phyloP scores from a whole-genome alignment of 1,284 basidiomycete genomes.

The Anthracocystis panici-leucophaei region DNA sequence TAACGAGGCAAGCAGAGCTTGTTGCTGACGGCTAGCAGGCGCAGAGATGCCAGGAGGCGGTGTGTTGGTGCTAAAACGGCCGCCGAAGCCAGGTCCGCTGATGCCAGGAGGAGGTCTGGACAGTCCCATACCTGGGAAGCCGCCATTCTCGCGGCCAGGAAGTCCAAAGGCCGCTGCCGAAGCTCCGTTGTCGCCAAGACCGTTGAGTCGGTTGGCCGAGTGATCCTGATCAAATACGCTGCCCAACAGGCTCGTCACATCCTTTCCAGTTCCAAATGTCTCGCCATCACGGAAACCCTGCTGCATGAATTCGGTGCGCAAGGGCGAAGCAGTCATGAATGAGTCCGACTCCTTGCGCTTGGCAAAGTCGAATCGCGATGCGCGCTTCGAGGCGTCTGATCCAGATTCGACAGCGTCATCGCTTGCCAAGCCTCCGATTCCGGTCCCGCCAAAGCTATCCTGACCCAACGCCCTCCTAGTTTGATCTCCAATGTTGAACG shows the following conservation, averaged over 20 bases:
- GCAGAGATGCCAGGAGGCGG: conserved; percentile 46
- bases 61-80: conserved; percentile 47
- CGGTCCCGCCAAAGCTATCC: conserved; percentile 26
- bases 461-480: conserved; percentile 54
- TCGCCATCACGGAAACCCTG: conserved; percentile 28
- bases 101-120: conserved; percentile 44
- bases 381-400: conserved; percentile 43
- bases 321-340: conserved; percentile 41
- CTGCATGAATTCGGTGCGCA: conserved; percentile 45
- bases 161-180: conserved; percentile 32
- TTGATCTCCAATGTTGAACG: conserved; percentile 57
- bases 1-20: conserved; percentile 48
- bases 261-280: conserved; percentile 34
- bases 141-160: conserved; percentile 30
- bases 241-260: conserved; percentile 53
- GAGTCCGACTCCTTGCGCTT: conserved; percentile 58
- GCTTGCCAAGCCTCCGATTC: conserved; percentile 8
- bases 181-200: conserved; percentile 36
- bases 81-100: conserved; percentile 38
- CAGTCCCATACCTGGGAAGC: conserved; percentile 44
- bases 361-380: conserved; percentile 63
- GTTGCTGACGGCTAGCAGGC: conserved; percentile 51
- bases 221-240: conserved; percentile 56
- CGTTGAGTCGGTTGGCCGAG: conserved; percentile 16
- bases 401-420: conserved; percentile 34